phyloP scores from a whole-genome alignment of 495 filamentous ascomycete genomes.

The Cenococcum geophilum region DNA sequence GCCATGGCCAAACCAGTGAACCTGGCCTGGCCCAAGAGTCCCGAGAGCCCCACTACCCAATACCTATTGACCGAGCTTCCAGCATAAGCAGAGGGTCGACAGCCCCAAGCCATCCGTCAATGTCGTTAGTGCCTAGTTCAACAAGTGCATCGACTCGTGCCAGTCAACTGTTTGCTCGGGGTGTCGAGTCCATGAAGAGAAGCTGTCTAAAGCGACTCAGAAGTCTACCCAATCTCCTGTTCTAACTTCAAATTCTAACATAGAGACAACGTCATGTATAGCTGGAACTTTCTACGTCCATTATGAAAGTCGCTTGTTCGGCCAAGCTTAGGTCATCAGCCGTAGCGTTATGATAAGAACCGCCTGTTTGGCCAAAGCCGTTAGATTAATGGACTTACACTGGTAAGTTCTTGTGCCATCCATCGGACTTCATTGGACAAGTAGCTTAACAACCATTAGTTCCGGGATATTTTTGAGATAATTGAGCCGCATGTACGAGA shows the following conservation, averaged over 20 bases:
- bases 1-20: conserved; percentile 2
- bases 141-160: conserved; percentile 34
- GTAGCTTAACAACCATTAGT: conserved; percentile 33
- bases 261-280: conserved; percentile 32
- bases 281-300: conserved; percentile 34
- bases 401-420: conserved; percentile 37
- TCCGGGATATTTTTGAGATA: conserved; percentile 39
- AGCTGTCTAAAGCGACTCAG: conserved; percentile 36
- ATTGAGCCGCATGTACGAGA: conserved; percentile 41
- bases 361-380: conserved; percentile 53
- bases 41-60: neutral
- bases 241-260: conserved; percentile 18
- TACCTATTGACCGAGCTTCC: neutral
- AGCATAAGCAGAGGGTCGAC: neutral
- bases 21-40: conserved; percentile 1
- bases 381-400: conserved; percentile 44
- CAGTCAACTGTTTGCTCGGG: conserved; percentile 33
- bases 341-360: conserved; percentile 47
- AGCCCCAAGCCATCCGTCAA: conserved; percentile 6
- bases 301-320: conserved; percentile 25
- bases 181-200: conserved; percentile 40
- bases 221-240: neutral
- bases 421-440: neutral
- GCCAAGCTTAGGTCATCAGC: conserved; percentile 32
- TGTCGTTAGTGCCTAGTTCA: conserved; percentile 22